Percentiles rank a stretch among this genome's conserved stretches.
phyloP scores from a whole-genome alignment of 768 basidiomycete genomes.

The Phylloporus arenicola region DNA sequence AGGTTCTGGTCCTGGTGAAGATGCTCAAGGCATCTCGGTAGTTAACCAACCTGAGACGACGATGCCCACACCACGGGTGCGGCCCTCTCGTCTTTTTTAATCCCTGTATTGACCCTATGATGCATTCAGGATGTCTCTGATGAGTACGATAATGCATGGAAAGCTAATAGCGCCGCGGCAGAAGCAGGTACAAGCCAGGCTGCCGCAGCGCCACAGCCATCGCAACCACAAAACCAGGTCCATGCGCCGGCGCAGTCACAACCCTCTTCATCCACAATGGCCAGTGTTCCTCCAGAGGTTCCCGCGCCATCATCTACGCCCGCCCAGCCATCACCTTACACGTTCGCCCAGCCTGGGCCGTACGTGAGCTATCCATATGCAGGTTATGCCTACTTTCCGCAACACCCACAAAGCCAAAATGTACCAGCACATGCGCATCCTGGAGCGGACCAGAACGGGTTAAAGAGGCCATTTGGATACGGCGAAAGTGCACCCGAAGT shows the following conservation, averaged over 20 bases:
- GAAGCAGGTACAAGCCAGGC: slow-evolving; percentile 27
- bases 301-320: slow-evolving; percentile 15
- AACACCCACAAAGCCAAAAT: slow-evolving; percentile 19
- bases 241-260: slow-evolving; percentile 17
- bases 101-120: slow-evolving; percentile 5
- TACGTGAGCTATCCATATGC: slow-evolving; percentile 36
- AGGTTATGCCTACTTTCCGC: slow-evolving; percentile 30
- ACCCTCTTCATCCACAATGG: slow-evolving; percentile 18
- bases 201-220: slow-evolving; percentile 16
- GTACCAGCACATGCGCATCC: slow-evolving; percentile 22
- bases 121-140: slow-evolving; percentile 39
- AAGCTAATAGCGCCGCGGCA: slow-evolving; percentile 45
- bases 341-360: slow-evolving; percentile 27
- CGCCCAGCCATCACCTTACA: slow-evolving; percentile 26
- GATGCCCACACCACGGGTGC: slow-evolving; percentile 25
- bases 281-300: slow-evolving; percentile 16
- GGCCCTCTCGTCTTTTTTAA: background rate
- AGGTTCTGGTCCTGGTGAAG: slow-evolving; percentile 30
- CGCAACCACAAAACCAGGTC: slow-evolving; percentile 14
- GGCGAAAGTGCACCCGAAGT: slow-evolving; percentile 23
- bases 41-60: slow-evolving; percentile 22
- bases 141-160: slow-evolving; percentile 60
- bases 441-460: slow-evolving; percentile 21
- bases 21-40: slow-evolving; percentile 17
- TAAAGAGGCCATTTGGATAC: slow-evolving; percentile 27